Base-by-base conservation (phyloP, 495 filamentous ascomycete genomes). In the Peziza echinospora region DNA sequence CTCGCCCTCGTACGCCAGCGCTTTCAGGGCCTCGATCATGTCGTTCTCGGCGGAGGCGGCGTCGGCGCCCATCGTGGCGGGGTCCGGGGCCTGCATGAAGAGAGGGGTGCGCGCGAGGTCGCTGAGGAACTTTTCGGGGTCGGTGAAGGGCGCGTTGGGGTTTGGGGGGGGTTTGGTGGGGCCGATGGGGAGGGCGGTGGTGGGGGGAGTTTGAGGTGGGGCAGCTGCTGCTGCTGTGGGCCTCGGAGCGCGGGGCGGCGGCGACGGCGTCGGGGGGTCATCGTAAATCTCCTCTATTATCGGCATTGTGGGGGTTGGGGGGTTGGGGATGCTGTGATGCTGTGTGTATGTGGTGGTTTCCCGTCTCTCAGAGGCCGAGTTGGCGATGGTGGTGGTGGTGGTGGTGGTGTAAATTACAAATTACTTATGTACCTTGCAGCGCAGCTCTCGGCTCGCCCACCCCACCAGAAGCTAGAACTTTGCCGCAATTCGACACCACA, bases 11-110 rank as follows among this genome's bases (percentile, higher is more conserved):
- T 93, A 93, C 25, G 83, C 81, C 10, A 97, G 65, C 2, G 91
- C 91, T 51, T 78, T 77, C 25, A 97, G 63, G 0, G 91, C 89
- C 54, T 93, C 84, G 6, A 93, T 67, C 49, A 79, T 73, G 40
- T 76, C 60, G 57, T 93, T 93, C 28, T 77, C 72, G 4, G 16
- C n/a, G 22, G 65, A 70, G 23, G 40, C 60, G 65, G 68, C 65
- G 55, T 72, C 69, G 10, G n/a, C n/a, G n/a, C n/a, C n/a, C n/a
- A n/a, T n/a, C n/a, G n/a, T n/a, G n/a, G 70, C 67, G 50, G 86
- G 78, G 51, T 84, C 80, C 9, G 94, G 71, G 51, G 78, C 72
- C 5, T 82, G 94, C 89, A 97, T 97, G 66, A 97, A 97, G 24
- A 97, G 67, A 5, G 91, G 89, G 52, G 59, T 59, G 25, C 58